These are phyloP conservation scores for Platanthera guangdongensis DNA, from an alignment of 106 monocot genomes.

Conservation along the genomic window DNA sequence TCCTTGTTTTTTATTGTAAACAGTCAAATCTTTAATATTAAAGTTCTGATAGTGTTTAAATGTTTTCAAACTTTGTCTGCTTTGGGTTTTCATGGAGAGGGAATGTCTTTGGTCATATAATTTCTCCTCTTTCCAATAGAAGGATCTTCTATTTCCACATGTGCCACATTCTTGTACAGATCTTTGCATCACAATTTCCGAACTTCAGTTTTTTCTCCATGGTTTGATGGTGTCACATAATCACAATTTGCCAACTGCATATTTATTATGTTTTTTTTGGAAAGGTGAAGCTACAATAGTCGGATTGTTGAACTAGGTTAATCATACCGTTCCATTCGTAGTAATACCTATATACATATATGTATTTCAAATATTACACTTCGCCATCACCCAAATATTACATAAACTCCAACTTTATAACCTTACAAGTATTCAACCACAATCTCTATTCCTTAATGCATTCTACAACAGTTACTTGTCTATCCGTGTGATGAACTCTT, in stretches of 20 bases:
- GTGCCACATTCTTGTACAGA: not conserved
- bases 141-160: not conserved
- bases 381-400: too few species aligned
- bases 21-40: not conserved
- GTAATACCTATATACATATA: too few species aligned
- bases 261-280: not conserved
- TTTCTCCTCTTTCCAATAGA: not conserved
- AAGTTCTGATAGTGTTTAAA: not conserved
- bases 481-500: not conserved
- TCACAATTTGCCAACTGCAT: not conserved
- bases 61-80: not conserved
- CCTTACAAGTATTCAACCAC: too few species aligned
- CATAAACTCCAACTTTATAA: too few species aligned
- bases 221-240: not conserved
- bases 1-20: not conserved
- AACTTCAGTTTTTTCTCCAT: not conserved
- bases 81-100: not conserved
- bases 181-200: not conserved
- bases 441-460: not conserved
- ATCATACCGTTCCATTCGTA: too few species aligned
- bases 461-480: not conserved
- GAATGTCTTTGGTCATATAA: not conserved
- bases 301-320: too few species aligned
- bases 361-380: too few species aligned
- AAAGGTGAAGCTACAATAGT: not conserved